Percentiles rank a stretch among this genome's conserved stretches.
These are phyloP conservation scores for Eremochloa ophiuroides DNA, from an alignment of 176 grass and related monocot species.

Conservation along the genomic window DNA sequence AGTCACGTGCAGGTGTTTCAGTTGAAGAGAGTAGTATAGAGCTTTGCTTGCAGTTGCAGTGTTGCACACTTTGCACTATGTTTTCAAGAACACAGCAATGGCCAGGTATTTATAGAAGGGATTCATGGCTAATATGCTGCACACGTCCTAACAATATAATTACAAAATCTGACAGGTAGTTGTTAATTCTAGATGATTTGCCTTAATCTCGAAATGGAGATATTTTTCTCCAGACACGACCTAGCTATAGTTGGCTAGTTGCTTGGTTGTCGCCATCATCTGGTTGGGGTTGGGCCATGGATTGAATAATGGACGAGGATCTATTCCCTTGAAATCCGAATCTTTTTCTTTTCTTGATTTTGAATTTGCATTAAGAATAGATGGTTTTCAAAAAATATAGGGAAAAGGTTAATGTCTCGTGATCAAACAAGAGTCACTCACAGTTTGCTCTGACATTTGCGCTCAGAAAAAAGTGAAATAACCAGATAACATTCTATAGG, in stretches of 20 bases:
- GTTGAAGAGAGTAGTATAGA: not conserved
- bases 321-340: constrained; percentile 9
- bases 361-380: not conserved
- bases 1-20: not conserved
- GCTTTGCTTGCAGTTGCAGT: not conserved
- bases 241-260: constrained; percentile 15
- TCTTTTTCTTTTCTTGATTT: not conserved
- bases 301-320: not conserved
- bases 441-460: not conserved
- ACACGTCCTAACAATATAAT: not conserved
- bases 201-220: not conserved
- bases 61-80: not conserved
- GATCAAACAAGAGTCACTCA: not conserved
- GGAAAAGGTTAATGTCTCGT: too few relatives aligned
- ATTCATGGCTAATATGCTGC: not conserved
- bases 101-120: constrained; percentile 30
- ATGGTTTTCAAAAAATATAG: too few relatives aligned
- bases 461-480: not conserved
- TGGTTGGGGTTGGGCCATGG: not conserved
- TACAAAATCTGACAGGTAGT: not conserved
- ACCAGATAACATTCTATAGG: not conserved
- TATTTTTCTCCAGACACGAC: constrained; percentile 7
- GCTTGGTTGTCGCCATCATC: not conserved
- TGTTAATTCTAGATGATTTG: not conserved
- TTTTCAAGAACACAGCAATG: constrained; percentile 10